Base-by-base conservation (phyloP, 2,329 filamentous ascomycete species). In the Cryphonectria naterciae region DNA sequence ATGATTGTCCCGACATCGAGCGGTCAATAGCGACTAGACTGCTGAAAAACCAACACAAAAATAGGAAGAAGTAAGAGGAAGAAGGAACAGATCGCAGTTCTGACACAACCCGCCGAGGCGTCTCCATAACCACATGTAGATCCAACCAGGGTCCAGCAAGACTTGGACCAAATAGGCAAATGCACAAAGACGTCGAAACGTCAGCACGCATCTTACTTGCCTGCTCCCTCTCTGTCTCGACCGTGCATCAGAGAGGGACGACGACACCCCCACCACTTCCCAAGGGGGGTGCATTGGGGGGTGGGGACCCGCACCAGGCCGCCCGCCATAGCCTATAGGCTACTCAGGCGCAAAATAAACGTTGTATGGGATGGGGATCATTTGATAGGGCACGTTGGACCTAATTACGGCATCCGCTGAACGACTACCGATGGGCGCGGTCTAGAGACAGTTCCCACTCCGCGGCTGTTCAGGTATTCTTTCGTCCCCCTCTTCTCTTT, bases 101-200 rank as follows among this genome's bases (percentile, higher is more conserved):
- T 49, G 46, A 49, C 46, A 49, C 46, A 22, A 8, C 46, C 46
- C 2, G 19, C 6, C 22, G 22, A n/a, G 46, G 22, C 19, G 46
- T 49, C 46, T 49, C 46, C 46, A 49, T 49, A 49, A 10, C 46
- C 22, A 22, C 22, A 17, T 49, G 46, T 22, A 49, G 46, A 49
- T 49, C 46, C 22, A n/a, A n/a, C 46, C n/a, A 10, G 46, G 46
- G 46, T 22, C 7, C 19, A 49, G 22, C 46, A 49, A 49, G 46
- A 58, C 54, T 58, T 58, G 28, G 5, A 58, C 54, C 8, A 15
- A 58, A 58, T 58, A 58, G 54, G 54, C 32, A 58, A 58, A 58
- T 58, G 54, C 54, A 58, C 25, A 58, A 58, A 58, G 54, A 58
- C 46, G 46, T 32, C 54, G 25, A 19, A 32, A 58, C 54, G 54